Evolutionary conservation across 2,329 filamentous ascomycete species (phyloP), one percentile per base, ranked within the genome.

Genomic region (Curvularia spicifera): DNA sequence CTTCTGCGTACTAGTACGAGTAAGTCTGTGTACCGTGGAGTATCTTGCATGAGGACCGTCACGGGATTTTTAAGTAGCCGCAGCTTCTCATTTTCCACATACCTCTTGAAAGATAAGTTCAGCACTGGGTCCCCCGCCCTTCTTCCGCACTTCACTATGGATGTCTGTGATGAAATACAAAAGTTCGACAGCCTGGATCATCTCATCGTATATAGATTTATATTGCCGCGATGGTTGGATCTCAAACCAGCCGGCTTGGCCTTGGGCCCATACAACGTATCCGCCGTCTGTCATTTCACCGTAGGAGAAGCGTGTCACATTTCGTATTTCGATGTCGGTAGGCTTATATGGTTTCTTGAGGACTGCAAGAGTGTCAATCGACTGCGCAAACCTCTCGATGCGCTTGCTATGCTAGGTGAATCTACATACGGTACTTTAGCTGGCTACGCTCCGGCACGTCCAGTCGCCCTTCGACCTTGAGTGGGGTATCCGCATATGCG

Each of bases 231-330:
- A 79, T 1, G 90, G 88, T 31, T 79, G 79, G 42, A 92, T 82
- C 68, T 88, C 84, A 70, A 86, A 91, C 88, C 89, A 91, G 44
- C 88, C 89, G 12, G 87, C 83, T 53, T 80, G 73, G 37, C 87
- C 87, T 29, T 82, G 80, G 1, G 88, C 86, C 89, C 89, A 92
- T 29, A 90, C 78, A n/a, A 84, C 80, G 4, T 85, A 81, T 18
- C 81, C 79, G 0, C 81, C 82, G 50, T 84, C 82, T 31, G 89
- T 85, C 12, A 87, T 76, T 60, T 81, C 76, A 15, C 79, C 81
- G 63, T 82, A 83, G 3, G 81, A 76, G 63, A 79, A 82, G 40
- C 75, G 76, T 7, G 73, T 76, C 5, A 84, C 81, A 33, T 81
- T 77, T n/a, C 79, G 75, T 51, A 91, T 80, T 63, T 89, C 84